A percentile compares a stretch with the other conserved stretches of the same genome.
Evolutionary conservation across 106 monocot genomes (phyloP).

Genomic region (Dioscorea alata): DNA sequence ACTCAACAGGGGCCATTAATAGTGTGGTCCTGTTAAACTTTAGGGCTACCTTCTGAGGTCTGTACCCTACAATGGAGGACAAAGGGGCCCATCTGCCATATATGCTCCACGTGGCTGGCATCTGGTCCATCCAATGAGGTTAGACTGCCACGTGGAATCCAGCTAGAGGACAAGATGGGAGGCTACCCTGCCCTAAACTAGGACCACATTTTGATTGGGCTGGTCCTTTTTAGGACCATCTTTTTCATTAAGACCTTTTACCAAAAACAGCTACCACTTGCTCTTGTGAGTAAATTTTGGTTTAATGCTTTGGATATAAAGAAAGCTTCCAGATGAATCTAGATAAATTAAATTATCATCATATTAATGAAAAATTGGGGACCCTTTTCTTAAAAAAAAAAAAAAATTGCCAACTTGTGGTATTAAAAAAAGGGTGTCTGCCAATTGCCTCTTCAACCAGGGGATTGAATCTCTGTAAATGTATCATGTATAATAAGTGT

Average conservation of each 20-base stretch:
- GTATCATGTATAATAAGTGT: too few species aligned
- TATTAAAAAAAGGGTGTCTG: too few species aligned
- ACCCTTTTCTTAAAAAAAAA: too few species aligned
- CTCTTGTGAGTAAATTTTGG: neutral
- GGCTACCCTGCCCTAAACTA: neutral
- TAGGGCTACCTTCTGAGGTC: too few species aligned
- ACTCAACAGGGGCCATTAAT: too few species aligned
- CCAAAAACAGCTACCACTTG: neutral
- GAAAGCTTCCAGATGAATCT: neutral
- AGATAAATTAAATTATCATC: neutral
- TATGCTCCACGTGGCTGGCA: neutral
- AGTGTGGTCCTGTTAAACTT: too few species aligned
- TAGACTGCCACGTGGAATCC: neutral
- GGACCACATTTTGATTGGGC: neutral
- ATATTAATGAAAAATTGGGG: too few species aligned
- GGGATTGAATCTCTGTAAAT: too few species aligned
- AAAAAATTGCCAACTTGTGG: too few species aligned
- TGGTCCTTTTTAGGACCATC: neutral
- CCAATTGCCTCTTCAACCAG: too few species aligned
- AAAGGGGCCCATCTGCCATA: neutral
- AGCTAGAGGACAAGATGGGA: conserved; percentile 1
- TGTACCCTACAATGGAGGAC: too few species aligned
- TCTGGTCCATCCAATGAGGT: neutral
- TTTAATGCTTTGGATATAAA: neutral
- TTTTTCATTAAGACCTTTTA: conserved; percentile 1